Evolutionary conservation across 2,329 filamentous ascomycete genomes (phyloP).

Genomic region (Botrytis paeoniae): DNA sequence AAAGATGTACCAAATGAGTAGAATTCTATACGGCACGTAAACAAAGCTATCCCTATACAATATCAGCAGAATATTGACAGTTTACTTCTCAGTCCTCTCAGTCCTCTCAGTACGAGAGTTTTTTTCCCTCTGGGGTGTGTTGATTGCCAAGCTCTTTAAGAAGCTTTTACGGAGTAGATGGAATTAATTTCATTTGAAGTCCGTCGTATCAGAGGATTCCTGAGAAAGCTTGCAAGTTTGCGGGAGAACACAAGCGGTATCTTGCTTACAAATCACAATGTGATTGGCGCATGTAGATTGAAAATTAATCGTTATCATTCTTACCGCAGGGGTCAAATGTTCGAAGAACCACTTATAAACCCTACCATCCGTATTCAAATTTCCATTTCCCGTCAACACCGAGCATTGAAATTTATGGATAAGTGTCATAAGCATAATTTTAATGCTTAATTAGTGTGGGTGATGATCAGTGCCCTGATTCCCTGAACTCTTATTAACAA

Average conservation of each 20-base stretch:
- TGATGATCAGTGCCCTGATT: background rate
- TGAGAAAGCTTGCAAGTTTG: background rate
- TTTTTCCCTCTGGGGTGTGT: background rate
- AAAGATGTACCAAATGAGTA: background rate
- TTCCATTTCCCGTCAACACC: slow-evolving; percentile 1
- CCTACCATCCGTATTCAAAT: slow-evolving; percentile 10
- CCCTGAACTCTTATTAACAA: background rate
- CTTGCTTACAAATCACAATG: background rate
- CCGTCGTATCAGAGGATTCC: background rate
- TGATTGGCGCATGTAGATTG: background rate
- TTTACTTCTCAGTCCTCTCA: background rate
- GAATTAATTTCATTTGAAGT: background rate
- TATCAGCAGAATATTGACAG: background rate
- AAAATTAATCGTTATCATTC: background rate
- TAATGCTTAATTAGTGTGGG: slow-evolving; percentile 5
- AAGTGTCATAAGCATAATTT: slow-evolving; percentile 13
- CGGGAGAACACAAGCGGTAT: background rate
- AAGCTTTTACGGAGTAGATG: background rate
- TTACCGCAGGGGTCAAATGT: background rate
- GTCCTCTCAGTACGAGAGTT: background rate
- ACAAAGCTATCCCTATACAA: background rate
- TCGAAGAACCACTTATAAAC: slow-evolving; percentile 3
- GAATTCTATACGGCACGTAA: background rate
- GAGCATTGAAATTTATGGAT: background rate
- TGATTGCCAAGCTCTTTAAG: background rate